Percentiles rank a stretch among this genome's conserved stretches.
These are phyloP conservation scores for Trifolium dubium DNA, from an alignment of 306 rosid species.

Conservation along the genomic window DNA sequence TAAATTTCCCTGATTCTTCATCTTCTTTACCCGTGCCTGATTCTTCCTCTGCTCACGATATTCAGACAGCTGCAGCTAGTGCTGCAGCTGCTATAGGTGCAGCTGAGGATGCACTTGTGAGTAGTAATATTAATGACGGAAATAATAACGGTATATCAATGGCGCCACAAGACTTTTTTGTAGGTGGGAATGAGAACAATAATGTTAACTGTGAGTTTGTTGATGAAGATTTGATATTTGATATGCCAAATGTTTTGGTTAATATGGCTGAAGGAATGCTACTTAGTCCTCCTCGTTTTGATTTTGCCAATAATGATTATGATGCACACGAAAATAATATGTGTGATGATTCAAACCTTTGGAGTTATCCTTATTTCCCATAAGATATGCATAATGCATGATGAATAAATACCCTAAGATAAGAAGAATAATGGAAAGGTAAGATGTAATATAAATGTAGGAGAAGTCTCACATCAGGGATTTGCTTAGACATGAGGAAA, in stretches of 20 bases:
- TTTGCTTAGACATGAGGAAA: conserved; percentile 44
- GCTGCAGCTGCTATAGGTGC: conserved; percentile 84
- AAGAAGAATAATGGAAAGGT: conserved; percentile 17
- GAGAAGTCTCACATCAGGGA: conserved; percentile 46
- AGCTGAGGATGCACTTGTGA: conserved; percentile 39
- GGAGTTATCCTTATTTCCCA: conserved; percentile 52
- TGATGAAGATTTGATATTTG: conserved; percentile 89
- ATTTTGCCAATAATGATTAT: conserved; percentile 31
- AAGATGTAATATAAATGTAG: conserved; percentile 42
- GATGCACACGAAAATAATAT: neutral
- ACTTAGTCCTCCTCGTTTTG: conserved; percentile 88
- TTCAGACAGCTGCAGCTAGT: conserved; percentile 75
- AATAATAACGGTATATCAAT: neutral
- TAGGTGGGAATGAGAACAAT: neutral
- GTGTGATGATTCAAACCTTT: conserved; percentile 47
- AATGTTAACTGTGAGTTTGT: conserved; percentile 45
- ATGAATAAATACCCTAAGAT: no score
- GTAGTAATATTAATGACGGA: neutral
- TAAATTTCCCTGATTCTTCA: conserved; percentile 86
- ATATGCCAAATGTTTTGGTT: conserved; percentile 79
- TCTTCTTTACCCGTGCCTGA: conserved; percentile 82
- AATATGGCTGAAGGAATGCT: conserved; percentile 97
- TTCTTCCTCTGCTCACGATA: conserved; percentile 73
- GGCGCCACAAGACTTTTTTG: neutral
- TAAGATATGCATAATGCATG: neutral